Evolutionary conservation across 129 eudicot species (phyloP), one percentile per base, ranked within the genome.

Genomic region (Lonicera japonica): DNA sequence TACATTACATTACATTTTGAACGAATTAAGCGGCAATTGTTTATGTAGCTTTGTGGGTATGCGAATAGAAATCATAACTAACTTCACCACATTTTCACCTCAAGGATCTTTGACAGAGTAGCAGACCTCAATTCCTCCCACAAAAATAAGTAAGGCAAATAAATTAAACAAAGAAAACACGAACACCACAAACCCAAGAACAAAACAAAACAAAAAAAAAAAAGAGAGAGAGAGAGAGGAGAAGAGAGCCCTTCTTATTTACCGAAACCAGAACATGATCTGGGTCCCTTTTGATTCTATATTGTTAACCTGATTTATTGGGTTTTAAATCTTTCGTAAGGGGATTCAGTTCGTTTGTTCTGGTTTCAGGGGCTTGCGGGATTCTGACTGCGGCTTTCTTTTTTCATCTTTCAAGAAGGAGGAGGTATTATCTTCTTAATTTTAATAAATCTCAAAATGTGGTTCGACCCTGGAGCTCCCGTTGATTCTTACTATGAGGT

Each of bases 401-500:
- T 43, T 43, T 43, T 43, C 36, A 6, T 2, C 2, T 29, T 29
- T 29, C 6, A 29, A 29, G 36, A 29, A 29, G 50, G 13, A 43
- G 50, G 50, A 3, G 13, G 5, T 43, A 14, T 43, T 43, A 14
- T 43, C 8, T 43, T 43, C 14, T 14, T 10, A 4, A 14, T 43
- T 38, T 38, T 43, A 11, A 10, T 43, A 43, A 43, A 43, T 14
- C 14, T 54, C 14, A 65, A 51, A 57, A 70, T 85, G 68, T 81
- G 88, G 70, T 77, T 82, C 73, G 88, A 84, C 61, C 78, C 88
- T 7, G 98, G 98, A 1, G 39, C 78, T 50, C 79, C 98, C 18
- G 76, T 88, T 67, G 98, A 92, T 78, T 73, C 84, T 11, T 92
- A 72, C 64, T 92, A 92, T 53, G 75, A 87, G 75, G 80, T 92